phyloP scores from a whole-genome alignment of 306 rosid genomes.

The Castanospermum australe region DNA sequence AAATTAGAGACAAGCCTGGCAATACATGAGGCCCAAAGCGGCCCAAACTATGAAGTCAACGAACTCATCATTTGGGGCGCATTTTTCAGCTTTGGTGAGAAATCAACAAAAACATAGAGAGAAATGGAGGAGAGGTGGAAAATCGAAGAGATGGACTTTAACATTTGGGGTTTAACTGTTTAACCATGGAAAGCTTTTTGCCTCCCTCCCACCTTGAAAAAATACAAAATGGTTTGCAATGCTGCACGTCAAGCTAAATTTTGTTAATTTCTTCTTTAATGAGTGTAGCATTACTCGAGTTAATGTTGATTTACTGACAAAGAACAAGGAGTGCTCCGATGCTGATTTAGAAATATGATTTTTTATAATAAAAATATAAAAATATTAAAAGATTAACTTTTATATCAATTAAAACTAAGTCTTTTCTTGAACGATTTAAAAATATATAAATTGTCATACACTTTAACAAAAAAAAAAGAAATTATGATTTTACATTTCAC shows the following conservation, averaged over 20 bases:
- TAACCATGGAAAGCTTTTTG: slow-evolving; percentile 48
- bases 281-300: too few relatives aligned
- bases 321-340: too few relatives aligned
- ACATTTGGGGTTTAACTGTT: slow-evolving; percentile 60
- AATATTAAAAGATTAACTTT: too few relatives aligned
- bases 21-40: slow-evolving; percentile 53
- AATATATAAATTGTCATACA: background rate
- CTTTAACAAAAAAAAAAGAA: too few relatives aligned
- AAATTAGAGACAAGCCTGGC: slow-evolving; percentile 64
- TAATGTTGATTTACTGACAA: too few relatives aligned
- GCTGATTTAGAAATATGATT: too few relatives aligned
- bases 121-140: slow-evolving; percentile 70
- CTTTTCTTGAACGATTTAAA: too few relatives aligned
- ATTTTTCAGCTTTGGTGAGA: slow-evolving; percentile 59
- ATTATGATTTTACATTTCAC: too few relatives aligned
- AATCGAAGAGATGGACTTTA: slow-evolving; percentile 63
- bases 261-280: too few relatives aligned
- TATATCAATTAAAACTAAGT: too few relatives aligned
- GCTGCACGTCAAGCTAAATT: too few relatives aligned
- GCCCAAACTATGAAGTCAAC: slow-evolving; percentile 52
- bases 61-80: slow-evolving; percentile 76
- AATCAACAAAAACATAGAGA: slow-evolving; percentile 59
- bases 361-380: too few relatives aligned
- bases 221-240: background rate
- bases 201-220: slow-evolving; percentile 37